Percentiles rank a stretch among this genome's conserved stretches.
phyloP scores from a whole-genome alignment of 495 filamentous ascomycete species.

The Glarea lozoyensis region DNA sequence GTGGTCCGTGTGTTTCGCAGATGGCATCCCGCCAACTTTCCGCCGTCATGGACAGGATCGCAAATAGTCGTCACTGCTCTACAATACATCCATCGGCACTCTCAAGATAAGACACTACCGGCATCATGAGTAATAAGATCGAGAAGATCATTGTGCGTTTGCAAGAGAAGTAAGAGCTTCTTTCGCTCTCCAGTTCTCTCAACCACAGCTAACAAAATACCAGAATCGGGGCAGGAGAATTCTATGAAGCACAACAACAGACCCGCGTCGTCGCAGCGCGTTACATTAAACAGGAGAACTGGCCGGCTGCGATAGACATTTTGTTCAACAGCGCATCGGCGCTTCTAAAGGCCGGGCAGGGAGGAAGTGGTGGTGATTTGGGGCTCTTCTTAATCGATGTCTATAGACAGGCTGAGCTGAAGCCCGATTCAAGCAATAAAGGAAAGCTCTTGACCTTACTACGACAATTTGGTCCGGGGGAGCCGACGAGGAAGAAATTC shows the following conservation, averaged over 20 bases:
- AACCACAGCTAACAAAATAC: neutral
- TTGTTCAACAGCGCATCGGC: conserved; percentile 75
- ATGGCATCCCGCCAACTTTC: too few species aligned
- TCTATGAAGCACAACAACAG: conserved; percentile 97
- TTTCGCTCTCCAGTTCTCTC: neutral
- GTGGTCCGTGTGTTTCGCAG: too few species aligned
- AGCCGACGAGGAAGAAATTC: conserved; percentile 86
- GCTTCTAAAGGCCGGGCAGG: conserved; percentile 79
- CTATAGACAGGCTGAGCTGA: conserved; percentile 72
- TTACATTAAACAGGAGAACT: conserved; percentile 80
- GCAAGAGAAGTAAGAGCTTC: conserved; percentile 53
- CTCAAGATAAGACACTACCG: too few species aligned
- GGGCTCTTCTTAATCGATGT: conserved; percentile 79
- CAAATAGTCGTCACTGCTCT: too few species aligned
- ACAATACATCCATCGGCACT: too few species aligned
- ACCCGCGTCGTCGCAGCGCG: conserved; percentile 87
- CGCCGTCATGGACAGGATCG: too few species aligned
- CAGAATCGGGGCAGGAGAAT: conserved; percentile 86
- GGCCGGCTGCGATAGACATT: conserved; percentile 74
- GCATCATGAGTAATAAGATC: conserved; percentile 56
- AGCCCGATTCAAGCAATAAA: conserved; percentile 57
- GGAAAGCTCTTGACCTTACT: conserved; percentile 52
- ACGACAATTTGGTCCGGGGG: conserved; percentile 68
- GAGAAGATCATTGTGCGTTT: conserved; percentile 63
- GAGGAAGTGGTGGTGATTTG: conserved; percentile 86